Base-by-base conservation (phyloP, 1,284 basidiomycete genomes). In the Trametes versicolor region DNA sequence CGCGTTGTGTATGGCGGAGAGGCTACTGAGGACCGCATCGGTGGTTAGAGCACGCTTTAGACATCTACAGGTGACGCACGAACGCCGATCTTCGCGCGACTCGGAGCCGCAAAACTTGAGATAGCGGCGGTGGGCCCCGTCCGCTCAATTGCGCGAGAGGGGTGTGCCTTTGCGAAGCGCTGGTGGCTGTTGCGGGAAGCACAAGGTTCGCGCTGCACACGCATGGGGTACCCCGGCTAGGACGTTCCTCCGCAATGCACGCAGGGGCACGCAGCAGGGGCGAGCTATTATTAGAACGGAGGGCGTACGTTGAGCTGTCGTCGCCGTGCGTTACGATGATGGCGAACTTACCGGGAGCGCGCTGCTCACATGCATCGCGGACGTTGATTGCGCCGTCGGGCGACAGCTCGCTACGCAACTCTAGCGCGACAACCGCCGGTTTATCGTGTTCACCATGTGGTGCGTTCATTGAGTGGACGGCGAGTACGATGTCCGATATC, bases 111-210 rank as follows among this genome's bases (percentile, higher is more conserved):
- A 1, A 12, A 21, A n/a, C 25, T 32, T 49, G 50, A 60, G 59
- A 60, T 60, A 60, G 54, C 59, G 59, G 59, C 27, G 15, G 10
- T 23, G 12, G 54, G 43, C 37, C 27, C 32, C 51, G 43, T 23
- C 41, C 32, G 32, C 19, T 21, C 21, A 23, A 48, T 53, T 60
- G 41, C 39, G 50, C 39, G 19, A 23, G 10, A 32, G 27, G 27
- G 29, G 49, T 17, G 49, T 50, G 8, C 5, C 27, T 9, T 5
- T 21, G 19, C 12, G 37, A 37, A 56, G 53, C 47, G 19, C 49
- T 45, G 27, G 60, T 62, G 60, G 54, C 54, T 56, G 60, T 62
- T 50, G 27, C 53, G 27, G 48, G 60, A 51, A 62, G 61, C 61
- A 62, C 61, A 47, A 43, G 61, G 48, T 37, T 50, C 61, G 45